Conservation (phyloP, 257 asterid genomes). For the Nicotiana undulata region DNA sequence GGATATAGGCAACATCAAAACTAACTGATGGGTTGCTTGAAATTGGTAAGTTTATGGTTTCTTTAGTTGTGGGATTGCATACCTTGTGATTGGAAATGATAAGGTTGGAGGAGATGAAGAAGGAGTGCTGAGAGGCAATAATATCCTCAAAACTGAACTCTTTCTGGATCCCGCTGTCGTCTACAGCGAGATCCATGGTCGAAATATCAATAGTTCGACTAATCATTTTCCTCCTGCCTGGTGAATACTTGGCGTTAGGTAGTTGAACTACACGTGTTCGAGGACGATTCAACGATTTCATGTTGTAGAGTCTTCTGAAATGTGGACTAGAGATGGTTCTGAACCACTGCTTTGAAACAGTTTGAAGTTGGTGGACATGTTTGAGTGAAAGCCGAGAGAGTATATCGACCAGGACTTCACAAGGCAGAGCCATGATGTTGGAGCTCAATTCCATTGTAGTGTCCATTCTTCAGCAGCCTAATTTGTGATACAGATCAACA, state of each 20-base stretch:
- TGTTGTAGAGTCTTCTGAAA: background rate
- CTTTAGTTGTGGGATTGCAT: background rate
- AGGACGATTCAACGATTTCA: background rate
- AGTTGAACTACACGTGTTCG: background rate
- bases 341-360: background rate
- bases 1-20: background rate
- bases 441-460: background rate
- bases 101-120: background rate
- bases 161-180: background rate
- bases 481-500: background rate
- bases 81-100: background rate
- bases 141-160: background rate
- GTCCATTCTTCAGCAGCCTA: background rate
- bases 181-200: background rate
- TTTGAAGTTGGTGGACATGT: background rate
- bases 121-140: background rate
- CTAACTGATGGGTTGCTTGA: background rate
- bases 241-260: background rate
- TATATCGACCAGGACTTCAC: background rate
- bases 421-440: background rate
- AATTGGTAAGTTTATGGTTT: background rate
- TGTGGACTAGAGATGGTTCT: background rate
- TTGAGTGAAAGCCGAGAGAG: background rate
- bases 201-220: background rate
- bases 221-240: background rate